Evolutionary conservation across 495 filamentous ascomycete species (phyloP), one percentile per base, ranked within the genome.

Genomic region (Tuber indicum): DNA sequence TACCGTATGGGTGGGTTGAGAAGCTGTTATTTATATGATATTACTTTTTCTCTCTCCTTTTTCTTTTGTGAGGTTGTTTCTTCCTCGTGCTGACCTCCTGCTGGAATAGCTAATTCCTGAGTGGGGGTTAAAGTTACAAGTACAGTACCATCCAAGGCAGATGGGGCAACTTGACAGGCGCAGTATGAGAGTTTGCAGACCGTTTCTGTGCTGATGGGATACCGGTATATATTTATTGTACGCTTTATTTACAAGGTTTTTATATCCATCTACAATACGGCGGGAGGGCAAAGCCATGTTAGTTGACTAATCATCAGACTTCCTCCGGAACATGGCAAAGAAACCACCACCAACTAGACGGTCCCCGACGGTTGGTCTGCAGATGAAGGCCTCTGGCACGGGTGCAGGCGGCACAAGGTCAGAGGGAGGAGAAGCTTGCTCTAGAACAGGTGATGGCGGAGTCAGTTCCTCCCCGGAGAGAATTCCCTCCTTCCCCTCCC

Each of bases 271-370:
- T 47, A 47, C 17, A 19, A 19, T 62, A 26, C 52, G 26, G 3
- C n/a, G 9, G 52, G 23, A 26, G 52, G 12, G n/a, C 9, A 4
- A 62, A 62, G 52, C n/a, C n/a, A n/a, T n/a, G 52, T n/a, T 14
- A 3, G 3, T 26, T 26, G 3, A 32, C n/a, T 62, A 62, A 36
- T 66, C 26, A 26, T 77, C 75, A 41, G 77, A 71, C 47, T 76
- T 79, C 71, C 84, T 89, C 74, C 88, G 88, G 87, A 90, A 93
- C 6, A 93, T 83, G 1, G 86, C 92, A 72, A 94, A 85, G 80
- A 94, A 94, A 0, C 92, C 92, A 26, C 92, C 92, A 2, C 90
- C 92, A 17, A 89, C 84, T 47, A 91, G 85, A 52, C 85, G 84
- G 42, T 88, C 81, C 1, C 91, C 91, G 43, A 90, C 89, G 81